Percentiles rank a stretch among this genome's conserved stretches.
These are phyloP conservation scores for Bremia lactucae DNA, from an alignment of 352 stramenopile genomes.

Conservation along the genomic window DNA sequence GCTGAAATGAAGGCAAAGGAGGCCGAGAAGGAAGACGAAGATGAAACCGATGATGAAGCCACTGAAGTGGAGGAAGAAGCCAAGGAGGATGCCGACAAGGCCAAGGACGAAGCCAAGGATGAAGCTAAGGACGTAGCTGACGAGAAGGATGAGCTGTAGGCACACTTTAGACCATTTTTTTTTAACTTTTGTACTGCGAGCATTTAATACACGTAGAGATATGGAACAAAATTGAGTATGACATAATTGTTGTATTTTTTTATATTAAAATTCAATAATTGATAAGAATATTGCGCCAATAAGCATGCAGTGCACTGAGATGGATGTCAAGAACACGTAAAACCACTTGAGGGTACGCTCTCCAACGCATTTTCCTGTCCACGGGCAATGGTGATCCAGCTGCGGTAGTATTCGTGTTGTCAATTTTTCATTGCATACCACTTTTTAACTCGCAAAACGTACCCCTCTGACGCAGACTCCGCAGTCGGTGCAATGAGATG, in stretches of 20 bases:
- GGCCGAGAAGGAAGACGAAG: conserved; percentile 55
- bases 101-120: conserved; percentile 6
- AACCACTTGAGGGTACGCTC: conserved; percentile 73
- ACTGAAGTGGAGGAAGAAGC: conserved; percentile 20
- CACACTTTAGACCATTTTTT: conserved; percentile 6
- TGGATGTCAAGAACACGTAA: conserved; percentile 62
- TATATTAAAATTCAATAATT: neutral
- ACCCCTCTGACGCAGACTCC: conserved; percentile 62
- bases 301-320: conserved; percentile 60
- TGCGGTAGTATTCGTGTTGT: conserved; percentile 11
- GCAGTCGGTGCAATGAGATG: conserved; percentile 75
- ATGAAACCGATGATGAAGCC: conserved; percentile 47
- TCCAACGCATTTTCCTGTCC: conserved; percentile 87
- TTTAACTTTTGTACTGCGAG: conserved; percentile 20
- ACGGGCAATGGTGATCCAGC: conserved; percentile 89
- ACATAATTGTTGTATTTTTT: neutral
- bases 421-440: neutral
- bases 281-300: conserved; percentile 16
- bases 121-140: conserved; percentile 10
- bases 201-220: conserved; percentile 24
- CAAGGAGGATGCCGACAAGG: conserved; percentile 4
- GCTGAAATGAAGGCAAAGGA: conserved; percentile 69
- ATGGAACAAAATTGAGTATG: conserved; percentile 2
- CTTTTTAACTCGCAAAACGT: neutral
- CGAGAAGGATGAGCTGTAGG: conserved; percentile 47